phyloP scores from a whole-genome alignment of 176 grass and related monocot species.

The Aegilops speltoides region DNA sequence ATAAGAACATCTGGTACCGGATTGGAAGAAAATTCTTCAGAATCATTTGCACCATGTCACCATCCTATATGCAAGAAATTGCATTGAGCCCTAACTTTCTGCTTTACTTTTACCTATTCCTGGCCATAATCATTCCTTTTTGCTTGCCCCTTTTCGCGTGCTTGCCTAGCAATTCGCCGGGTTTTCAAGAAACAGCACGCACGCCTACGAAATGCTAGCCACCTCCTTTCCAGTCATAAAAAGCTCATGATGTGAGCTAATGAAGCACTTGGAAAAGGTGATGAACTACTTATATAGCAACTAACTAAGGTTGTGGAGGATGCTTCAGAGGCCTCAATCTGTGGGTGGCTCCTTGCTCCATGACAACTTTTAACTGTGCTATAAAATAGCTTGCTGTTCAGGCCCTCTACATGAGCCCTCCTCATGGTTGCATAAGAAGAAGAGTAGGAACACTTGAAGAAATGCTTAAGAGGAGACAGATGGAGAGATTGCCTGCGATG shows the following conservation, averaged over 20 bases:
- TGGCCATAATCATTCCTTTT: not conserved
- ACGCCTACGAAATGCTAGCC: conserved; percentile 11
- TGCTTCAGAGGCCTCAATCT: conserved; percentile 44
- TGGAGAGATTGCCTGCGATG: not conserved
- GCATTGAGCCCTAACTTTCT: not conserved
- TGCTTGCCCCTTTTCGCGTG: not conserved
- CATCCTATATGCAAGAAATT: conserved; percentile 3
- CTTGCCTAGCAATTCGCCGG: not conserved
- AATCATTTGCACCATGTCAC: conserved; percentile 29
- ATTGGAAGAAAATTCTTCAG: not conserved
- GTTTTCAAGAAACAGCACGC: not conserved
- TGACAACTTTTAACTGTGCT: not conserved
- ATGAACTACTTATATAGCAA: conserved; percentile 21
- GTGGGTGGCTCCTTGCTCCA: not conserved
- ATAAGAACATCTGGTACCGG: conserved; percentile 3
- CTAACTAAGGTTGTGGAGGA: conserved; percentile 32
- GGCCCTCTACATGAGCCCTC: not conserved
- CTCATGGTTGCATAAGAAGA: conserved; percentile 34
- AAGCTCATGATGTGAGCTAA: conserved; percentile 40
- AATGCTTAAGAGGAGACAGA: not conserved
- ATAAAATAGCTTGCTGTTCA: conserved; percentile 28
- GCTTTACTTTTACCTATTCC: not conserved
- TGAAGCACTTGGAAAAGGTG: conserved; percentile 32
- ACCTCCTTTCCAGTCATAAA: conserved; percentile 29
- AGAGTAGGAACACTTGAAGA: conserved; percentile 6